Percentiles rank a stretch among this genome's conserved stretches.
Conservation (phyloP, 176 grass and related monocot species). For the Calamus simplicifolius region DNA sequence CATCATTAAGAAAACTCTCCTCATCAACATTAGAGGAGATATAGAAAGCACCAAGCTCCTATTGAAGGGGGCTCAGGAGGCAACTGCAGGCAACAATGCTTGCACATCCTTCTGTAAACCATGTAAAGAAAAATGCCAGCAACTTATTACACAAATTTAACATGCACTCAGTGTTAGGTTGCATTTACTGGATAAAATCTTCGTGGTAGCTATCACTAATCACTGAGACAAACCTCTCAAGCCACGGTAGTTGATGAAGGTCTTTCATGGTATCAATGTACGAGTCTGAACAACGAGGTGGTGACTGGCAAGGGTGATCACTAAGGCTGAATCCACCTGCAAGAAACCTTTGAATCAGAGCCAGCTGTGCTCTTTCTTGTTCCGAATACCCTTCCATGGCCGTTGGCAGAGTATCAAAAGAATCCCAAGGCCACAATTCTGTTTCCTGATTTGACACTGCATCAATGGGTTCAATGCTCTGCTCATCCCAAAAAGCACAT, state of each 20-base stretch:
- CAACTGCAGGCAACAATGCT: not conserved
- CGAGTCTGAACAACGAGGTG: constrained; percentile 58
- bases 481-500: constrained; percentile 65
- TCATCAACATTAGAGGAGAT: no score
- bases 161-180: constrained; percentile 34
- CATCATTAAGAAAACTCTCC: no score
- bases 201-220: constrained; percentile 96
- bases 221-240: constrained; percentile 96
- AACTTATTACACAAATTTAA: constrained; percentile 13
- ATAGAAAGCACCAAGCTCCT: not conserved
- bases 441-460: constrained; percentile 44
- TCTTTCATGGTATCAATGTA: constrained; percentile 94
- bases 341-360: constrained; percentile 89
- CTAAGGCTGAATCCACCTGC: constrained; percentile 65
- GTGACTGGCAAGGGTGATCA: constrained; percentile 57
- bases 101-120: constrained; percentile 3
- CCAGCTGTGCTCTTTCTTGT: constrained; percentile 88
- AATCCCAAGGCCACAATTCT: constrained; percentile 69
- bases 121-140: constrained; percentile 7
- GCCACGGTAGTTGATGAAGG: constrained; percentile 96
- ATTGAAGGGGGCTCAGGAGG: not conserved
- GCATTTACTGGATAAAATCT: constrained; percentile 83
- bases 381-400: constrained; percentile 80
- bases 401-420: constrained; percentile 59
- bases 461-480: constrained; percentile 17